Percentiles rank a stretch among this genome's conserved stretches.
phyloP scores from a whole-genome alignment of 1,284 basidiomycete species.

The Cutaneotrichosporon sp. region DNA sequence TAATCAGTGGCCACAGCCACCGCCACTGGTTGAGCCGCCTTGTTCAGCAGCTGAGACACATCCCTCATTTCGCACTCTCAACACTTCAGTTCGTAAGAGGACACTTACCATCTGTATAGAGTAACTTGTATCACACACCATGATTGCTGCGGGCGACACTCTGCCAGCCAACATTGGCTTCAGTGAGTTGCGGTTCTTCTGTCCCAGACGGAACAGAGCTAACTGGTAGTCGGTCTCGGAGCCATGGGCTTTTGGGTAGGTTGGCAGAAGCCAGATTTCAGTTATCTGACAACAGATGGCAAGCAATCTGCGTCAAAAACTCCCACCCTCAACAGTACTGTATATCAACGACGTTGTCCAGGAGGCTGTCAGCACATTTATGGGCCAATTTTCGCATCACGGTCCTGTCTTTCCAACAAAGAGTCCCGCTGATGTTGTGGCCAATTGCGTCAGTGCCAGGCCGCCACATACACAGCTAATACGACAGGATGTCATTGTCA shows the following conservation, averaged over 20 bases:
- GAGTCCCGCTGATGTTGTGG: slow-evolving; percentile 1
- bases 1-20: no score
- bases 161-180: slow-evolving; percentile 3
- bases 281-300: slow-evolving; percentile 7
- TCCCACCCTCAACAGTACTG: background rate
- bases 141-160: background rate
- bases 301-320: background rate
- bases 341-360: slow-evolving; percentile 5
- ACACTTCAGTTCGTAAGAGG: no score
- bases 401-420: background rate
- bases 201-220: background rate
- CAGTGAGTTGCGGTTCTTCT: slow-evolving; percentile 3
- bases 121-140: no score
- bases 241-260: slow-evolving; percentile 4
- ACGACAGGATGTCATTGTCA: slow-evolving; percentile 6
- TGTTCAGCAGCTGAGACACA: no score
- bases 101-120: no score
- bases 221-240: slow-evolving; percentile 5
- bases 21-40: no score
- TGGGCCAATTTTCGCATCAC: background rate
- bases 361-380: background rate
- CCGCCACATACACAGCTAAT: background rate
- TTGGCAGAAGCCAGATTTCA: background rate
- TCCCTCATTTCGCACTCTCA: no score
- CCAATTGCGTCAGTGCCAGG: background rate